Evolutionary conservation across 228 moss, liverwort and hornwort genomes (phyloP), one percentile per base, ranked within the genome.

Genomic region (Sphagnum fallax): DNA sequence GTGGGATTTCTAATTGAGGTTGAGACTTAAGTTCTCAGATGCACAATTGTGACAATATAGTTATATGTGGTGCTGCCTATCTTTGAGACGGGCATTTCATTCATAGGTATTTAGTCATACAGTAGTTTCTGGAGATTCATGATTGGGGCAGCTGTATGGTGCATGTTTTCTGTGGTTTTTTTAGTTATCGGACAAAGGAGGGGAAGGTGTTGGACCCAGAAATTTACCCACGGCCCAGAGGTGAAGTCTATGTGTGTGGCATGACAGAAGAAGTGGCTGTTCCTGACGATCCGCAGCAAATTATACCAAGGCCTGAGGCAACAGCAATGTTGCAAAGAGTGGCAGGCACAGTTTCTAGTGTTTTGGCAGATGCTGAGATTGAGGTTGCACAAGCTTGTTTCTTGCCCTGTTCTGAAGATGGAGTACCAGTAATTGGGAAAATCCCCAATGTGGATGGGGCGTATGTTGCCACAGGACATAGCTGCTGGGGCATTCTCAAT

Each of bases 401-500:
- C 82, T 75, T 98, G 82, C 97, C 97, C 0, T 98, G 87, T 58
- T 93, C 97, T 0, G 88, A 88, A 76, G 97, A 93, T 65, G 84
- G 83, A 6, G 79, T 98, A 16, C 97, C 97, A n/a, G 77, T 93
- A 69, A 92, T 98, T 47, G 97, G 97, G 8, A 79, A 90, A 68
- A 52, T 98, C 55, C 91, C 97, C 10, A 69, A 77, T 65, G 66
- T 98, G 7, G 87, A 85, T 8, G 87, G 89, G 4, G 93, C 84
- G 14, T 98, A 83, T 57, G 89, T 98, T 6, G 97, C 88, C 0
- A 98, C 93, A 52, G 97, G 97, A 8, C 97, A 98, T 51, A 86
- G 91, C 69, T 98, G 97, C 68, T 98, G 97, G 97, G 97, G 97
- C 10, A 98, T 98, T 5, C 85, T 98, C 64, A 98, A 98, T 52